Base-by-base conservation (phyloP, 495 filamentous ascomycete species). In the Talaromyces trachyspermus region DNA sequence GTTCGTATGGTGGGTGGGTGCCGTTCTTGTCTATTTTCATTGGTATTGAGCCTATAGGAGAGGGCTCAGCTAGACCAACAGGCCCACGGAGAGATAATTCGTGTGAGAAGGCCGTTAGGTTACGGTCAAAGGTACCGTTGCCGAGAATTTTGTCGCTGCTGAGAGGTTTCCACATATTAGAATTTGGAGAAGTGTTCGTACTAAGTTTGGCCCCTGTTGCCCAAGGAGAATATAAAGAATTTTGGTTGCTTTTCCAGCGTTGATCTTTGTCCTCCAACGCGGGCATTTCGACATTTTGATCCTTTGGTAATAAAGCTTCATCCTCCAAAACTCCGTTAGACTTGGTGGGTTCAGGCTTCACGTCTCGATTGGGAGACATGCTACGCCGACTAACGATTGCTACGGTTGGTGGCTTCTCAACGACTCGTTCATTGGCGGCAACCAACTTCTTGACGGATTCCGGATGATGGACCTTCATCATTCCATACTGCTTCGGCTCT, bases 121-220 rank as follows among this genome's bases (percentile, higher is more conserved):
- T 72, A 39, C 78, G 74, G 39, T 81, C 79, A 55, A 89, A 89
- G 3, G 85, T 85, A n/a, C 86, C 86, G 54, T 89, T 89, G 2
- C 86, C 86, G 18, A 89, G 70, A 17, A 77, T 78, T 47, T 79
- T 77, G 53, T 86, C 78, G 55, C 77, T 83, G 39, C 73, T 79
- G 6, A 84, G 73, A n/a, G 82, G 79, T 26, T 84, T 85, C 86
- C 86, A 89, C 5, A 85, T 78, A 54, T 84, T 88, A 41, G 76
- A 70, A 20, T 76, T 64, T 1, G 71, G 53, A 43, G 74, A 55
- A 32, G 75, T 43, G 8, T 58, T 54, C 8, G 54, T 40, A 9
- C 55, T 50, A 32, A 73, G 56, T 35, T 64, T 70, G 7, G 62
- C 20, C 29, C 60, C 63, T 6, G 64, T 41, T n/a, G 63, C 52